These are phyloP conservation scores for Arachnopeziza araneosa DNA, from an alignment of 2,329 filamentous ascomycete species.

Conservation along the genomic window DNA sequence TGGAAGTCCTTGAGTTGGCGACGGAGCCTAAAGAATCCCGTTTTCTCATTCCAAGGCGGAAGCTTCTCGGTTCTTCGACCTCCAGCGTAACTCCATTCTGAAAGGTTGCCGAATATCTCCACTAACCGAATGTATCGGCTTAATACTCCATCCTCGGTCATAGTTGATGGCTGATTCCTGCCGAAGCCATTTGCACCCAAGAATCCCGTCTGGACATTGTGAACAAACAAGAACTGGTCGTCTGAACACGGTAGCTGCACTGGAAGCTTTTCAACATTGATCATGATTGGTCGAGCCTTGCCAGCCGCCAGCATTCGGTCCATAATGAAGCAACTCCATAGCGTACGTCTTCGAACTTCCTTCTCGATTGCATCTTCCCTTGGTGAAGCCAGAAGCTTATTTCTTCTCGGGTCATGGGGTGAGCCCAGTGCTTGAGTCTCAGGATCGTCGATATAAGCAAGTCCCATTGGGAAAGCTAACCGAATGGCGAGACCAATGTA, in stretches of 20 bases:
- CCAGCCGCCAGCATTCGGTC: constrained; percentile 65
- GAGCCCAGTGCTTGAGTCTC: constrained; percentile 21
- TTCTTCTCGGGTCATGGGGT: constrained; percentile 19
- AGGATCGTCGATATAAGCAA: constrained; percentile 49
- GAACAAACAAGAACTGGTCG: constrained; percentile 55
- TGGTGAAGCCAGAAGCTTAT: constrained; percentile 12
- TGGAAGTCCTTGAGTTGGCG: constrained; percentile 48
- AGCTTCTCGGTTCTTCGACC: constrained; percentile 44
- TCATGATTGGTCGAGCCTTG: constrained; percentile 52
- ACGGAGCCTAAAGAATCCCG: constrained; percentile 49
- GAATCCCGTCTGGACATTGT: constrained; percentile 50
- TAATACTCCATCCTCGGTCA: constrained; percentile 30
- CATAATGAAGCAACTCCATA: constrained; percentile 70
- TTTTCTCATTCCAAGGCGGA: constrained; percentile 54
- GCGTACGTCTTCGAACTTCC: constrained; percentile 62
- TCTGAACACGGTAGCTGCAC: constrained; percentile 66
- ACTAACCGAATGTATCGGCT: constrained; percentile 52
- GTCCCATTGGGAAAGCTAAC: constrained; percentile 55
- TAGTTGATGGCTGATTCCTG: background rate
- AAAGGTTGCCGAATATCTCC: constrained; percentile 54
- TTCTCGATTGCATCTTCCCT: constrained; percentile 47
- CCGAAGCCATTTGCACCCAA: constrained; percentile 32
- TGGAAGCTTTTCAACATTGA: constrained; percentile 52
- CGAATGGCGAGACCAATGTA: constrained; percentile 54
- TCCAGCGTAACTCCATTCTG: constrained; percentile 47